These are phyloP conservation scores for Cladosporium cucumerinum DNA, from an alignment of 2,329 filamentous ascomycete genomes.

Conservation along the genomic window DNA sequence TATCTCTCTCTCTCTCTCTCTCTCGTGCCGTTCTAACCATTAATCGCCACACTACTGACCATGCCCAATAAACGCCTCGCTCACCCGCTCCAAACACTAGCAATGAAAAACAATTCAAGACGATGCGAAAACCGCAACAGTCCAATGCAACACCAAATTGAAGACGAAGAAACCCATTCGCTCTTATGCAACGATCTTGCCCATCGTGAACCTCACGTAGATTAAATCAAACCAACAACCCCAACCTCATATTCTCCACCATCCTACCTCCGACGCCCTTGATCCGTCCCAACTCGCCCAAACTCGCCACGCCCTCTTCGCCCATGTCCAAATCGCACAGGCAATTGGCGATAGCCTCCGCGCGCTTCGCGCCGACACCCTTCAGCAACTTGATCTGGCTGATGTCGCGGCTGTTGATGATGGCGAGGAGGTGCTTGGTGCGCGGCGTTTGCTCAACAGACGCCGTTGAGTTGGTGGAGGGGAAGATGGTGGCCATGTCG, in stretches of 20 bases:
- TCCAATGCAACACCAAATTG: background rate
- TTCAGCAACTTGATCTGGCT: conserved; percentile 63
- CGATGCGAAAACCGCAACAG: background rate
- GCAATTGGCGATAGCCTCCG: conserved; percentile 51
- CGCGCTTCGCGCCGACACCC: conserved; percentile 71
- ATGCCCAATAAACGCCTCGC: conserved; percentile 8
- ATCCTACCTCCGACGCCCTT: conserved; percentile 50
- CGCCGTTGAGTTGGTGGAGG: conserved; percentile 11
- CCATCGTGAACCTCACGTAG: background rate
- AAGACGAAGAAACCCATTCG: background rate
- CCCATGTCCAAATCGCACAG: conserved; percentile 47
- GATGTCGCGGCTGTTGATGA: conserved; percentile 71
- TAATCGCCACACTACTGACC: background rate
- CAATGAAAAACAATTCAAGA: background rate
- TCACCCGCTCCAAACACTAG: conserved; percentile 10
- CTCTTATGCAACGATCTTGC: background rate
- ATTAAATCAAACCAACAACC: conserved; percentile 28
- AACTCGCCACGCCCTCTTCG: conserved; percentile 33
- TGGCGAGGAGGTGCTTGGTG: conserved; percentile 61
- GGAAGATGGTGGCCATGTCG: conserved; percentile 2
- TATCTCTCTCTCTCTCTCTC: background rate
- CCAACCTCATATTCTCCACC: conserved; percentile 50
- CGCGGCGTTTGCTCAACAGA: conserved; percentile 48
- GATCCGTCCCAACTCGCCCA: conserved; percentile 44
- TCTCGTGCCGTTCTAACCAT: background rate